A percentile compares a stretch with the other conserved stretches of the same genome.
These are phyloP conservation scores for Tetracladium maxilliforme DNA, from an alignment of 2,329 filamentous ascomycete genomes.

Conservation along the genomic window DNA sequence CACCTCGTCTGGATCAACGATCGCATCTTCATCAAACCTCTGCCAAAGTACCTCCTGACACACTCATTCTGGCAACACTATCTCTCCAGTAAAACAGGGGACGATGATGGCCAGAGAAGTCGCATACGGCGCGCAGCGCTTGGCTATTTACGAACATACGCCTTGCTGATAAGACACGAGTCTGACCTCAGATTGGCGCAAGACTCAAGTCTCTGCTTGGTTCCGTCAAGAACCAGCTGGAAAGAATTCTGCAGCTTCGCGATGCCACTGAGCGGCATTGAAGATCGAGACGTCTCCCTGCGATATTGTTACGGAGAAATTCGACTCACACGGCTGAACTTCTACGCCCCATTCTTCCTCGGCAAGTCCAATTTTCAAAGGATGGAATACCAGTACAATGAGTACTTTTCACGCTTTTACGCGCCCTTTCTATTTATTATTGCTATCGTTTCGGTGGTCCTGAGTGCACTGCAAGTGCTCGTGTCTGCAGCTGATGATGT, in stretches of 20 bases:
- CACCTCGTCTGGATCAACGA: constrained; percentile 16
- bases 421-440: constrained; percentile 11
- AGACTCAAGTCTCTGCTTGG: constrained; percentile 8
- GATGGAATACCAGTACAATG: constrained; percentile 9
- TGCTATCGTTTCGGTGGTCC: constrained; percentile 7
- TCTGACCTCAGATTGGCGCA: constrained; percentile 18
- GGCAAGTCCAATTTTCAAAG: constrained; percentile 9
- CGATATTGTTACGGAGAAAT: constrained; percentile 18
- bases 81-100: constrained; percentile 2
- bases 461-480: constrained; percentile 11
- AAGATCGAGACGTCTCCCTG: constrained; percentile 8
- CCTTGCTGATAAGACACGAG: constrained; percentile 13
- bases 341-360: constrained; percentile 10
- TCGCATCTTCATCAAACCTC: constrained; percentile 15
- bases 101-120: not conserved
- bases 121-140: constrained; percentile 3
- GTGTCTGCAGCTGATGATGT: too few species aligned
- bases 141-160: constrained; percentile 17
- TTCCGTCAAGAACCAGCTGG: constrained; percentile 11
- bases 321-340: constrained; percentile 6
- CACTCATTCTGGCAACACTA: constrained; percentile 11
- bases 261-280: constrained; percentile 1
- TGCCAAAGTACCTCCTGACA: constrained; percentile 13
- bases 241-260: constrained; percentile 9
- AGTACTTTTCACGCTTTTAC: constrained; percentile 11